Conservation (phyloP, 345 rosid species). For the Dipteronia sinensis region DNA sequence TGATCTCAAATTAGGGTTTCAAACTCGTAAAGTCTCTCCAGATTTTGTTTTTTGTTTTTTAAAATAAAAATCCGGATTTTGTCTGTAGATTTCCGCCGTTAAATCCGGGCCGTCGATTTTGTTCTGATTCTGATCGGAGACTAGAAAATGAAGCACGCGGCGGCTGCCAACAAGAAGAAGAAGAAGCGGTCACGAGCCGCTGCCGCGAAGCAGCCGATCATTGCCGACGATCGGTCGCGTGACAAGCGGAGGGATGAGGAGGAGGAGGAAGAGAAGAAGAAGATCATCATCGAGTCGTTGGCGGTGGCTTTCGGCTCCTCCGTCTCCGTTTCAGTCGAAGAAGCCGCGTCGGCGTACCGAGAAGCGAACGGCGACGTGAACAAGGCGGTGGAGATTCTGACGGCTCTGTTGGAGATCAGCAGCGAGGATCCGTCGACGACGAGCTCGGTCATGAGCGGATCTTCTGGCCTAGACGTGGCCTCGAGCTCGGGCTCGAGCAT, state of each 20-base stretch:
- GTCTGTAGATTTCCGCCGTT: background rate
- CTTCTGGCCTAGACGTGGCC: constrained; percentile 46
- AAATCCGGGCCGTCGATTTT: constrained; percentile 5
- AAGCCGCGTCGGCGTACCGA: constrained; percentile 46
- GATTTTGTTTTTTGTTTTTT: no score
- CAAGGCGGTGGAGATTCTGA: constrained; percentile 49
- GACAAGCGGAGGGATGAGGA: constrained; percentile 17
- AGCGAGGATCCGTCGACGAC: constrained; percentile 48
- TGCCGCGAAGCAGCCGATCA: constrained; percentile 4
- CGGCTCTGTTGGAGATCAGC: constrained; percentile 29
- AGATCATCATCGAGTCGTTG: constrained; percentile 29
- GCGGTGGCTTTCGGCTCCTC: constrained; percentile 57
- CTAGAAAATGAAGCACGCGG: constrained; percentile 44
- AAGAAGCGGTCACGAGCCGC: constrained; percentile 40
- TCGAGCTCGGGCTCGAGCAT: constrained; percentile 46
- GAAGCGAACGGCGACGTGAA: constrained; percentile 51
- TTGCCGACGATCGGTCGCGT: constrained; percentile 14
- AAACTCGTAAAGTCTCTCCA: background rate
- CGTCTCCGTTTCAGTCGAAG: constrained; percentile 53
- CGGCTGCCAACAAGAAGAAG: constrained; percentile 38
- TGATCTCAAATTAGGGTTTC: constrained; percentile 21
- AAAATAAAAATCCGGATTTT: no score
- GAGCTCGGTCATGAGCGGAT: constrained; percentile 45
- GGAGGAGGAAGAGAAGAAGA: constrained; percentile 4
- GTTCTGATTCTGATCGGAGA: background rate